Evolutionary conservation across 257 asterid genomes (phyloP).

Genomic region (Gentiana macrophylla): DNA sequence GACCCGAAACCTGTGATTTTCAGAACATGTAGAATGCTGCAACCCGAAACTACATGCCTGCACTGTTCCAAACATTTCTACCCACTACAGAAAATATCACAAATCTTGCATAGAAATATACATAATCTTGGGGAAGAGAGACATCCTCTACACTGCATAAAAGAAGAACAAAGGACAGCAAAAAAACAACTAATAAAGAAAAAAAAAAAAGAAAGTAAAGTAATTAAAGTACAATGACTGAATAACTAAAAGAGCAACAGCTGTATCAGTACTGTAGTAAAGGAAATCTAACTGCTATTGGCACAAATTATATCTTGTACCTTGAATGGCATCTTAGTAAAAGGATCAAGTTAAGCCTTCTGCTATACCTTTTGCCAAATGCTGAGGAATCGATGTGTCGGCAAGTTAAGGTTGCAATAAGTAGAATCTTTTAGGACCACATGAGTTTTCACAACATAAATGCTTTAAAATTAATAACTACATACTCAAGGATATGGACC

Average conservation of each 20-base stretch:
- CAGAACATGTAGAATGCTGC: no score
- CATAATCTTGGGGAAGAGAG: no score
- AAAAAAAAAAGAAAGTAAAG: no score
- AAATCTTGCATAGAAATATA: no score
- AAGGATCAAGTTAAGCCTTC: slow-evolving; percentile 83
- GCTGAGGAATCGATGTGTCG: slow-evolving; percentile 54
- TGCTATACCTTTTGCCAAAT: slow-evolving; percentile 79
- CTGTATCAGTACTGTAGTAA: neutral
- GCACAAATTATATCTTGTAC: slow-evolving; percentile 21
- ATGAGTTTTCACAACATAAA: neutral
- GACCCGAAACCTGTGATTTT: no score
- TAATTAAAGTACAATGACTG: no score
- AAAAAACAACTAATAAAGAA: no score
- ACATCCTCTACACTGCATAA: no score
- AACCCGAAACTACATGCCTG: no score
- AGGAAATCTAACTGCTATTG: neutral
- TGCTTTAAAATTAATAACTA: slow-evolving; percentile 4
- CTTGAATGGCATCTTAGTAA: slow-evolving; percentile 67
- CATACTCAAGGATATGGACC: slow-evolving; percentile 84
- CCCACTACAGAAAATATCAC: no score
- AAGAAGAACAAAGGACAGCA: no score
- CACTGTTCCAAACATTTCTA: no score
- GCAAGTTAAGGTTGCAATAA: slow-evolving; percentile 49
- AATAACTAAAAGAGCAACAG: neutral
- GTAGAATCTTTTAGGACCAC: neutral